Base-by-base conservation (phyloP, 805 yeast genomes). In the Zygosaccharomyces lentus region DNA sequence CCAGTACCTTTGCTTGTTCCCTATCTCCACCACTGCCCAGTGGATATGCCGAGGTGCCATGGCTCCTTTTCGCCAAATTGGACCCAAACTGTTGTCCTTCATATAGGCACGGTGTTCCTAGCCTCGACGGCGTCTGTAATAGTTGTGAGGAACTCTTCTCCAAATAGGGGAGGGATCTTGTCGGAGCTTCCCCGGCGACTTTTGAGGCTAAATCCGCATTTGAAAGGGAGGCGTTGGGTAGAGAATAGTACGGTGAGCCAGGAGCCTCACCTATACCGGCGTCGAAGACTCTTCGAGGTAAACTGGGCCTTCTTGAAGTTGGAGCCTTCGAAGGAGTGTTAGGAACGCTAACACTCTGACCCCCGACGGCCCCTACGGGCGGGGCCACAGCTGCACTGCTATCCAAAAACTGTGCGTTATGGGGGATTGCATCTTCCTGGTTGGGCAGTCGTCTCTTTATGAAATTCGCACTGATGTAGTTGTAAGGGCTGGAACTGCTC, bases 371-470 rank as follows among this genome's bases (percentile, higher is more conserved):
- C 32, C 16, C 32, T 16, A 16, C 32, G 16, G 37, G 30, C 16
- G 43, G 17, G 10, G 38, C 34, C 9, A 36, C 44, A 17, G 27
- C 16, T 30, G 40, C 26, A 45, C 34, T 42, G 43, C 40, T 16
- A 43, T 27, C 46, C 41, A 13, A 45, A 17, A 16, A 41, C 30
- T 41, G 40, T 16, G 30, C 21, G n/a, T 37, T 29, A 9, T 38
- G 41, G 12, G 41, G 41, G 9, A 27, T 8, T 6, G 31, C 16
- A 17, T 38, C 45, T 16, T 43, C 43, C 30, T 47, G 38, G 19
- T 51, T 51, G 13, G 55, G 52, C 43, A 55, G 43, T 47, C 64
- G 61, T 50, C 59, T 58, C 43, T 59, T 61, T 6, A 39, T 40
- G 37, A 42, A 34, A 6, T 45, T 44, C 8, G 49, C 34, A 32